phyloP scores from a whole-genome alignment of 148 eudicot species.

The Vaccinium vitisidaea region DNA sequence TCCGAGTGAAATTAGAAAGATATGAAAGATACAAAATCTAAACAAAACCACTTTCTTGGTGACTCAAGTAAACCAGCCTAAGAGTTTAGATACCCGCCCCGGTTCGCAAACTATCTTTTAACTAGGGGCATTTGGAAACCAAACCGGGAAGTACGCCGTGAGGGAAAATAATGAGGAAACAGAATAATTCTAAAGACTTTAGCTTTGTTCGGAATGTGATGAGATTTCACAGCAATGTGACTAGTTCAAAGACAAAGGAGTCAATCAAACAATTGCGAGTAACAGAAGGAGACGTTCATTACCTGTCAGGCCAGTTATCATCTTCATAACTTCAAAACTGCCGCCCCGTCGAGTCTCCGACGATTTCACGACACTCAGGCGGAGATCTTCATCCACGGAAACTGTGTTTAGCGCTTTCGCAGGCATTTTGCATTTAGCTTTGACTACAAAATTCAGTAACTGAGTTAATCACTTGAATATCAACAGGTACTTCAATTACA shows the following conservation, averaged over 20 bases:
- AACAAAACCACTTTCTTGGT: neutral
- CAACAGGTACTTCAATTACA: neutral
- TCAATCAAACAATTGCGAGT: neutral
- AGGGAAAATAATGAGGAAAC: neutral
- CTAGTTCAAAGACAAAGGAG: neutral
- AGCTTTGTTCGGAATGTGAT: neutral
- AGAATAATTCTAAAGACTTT: neutral
- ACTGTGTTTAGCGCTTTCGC: constrained; percentile 1
- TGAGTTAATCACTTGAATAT: neutral
- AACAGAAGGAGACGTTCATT: too few relatives aligned
- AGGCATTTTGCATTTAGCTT: constrained; percentile 9
- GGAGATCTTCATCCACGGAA: neutral
- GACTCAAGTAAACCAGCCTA: neutral
- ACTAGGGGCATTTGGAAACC: neutral
- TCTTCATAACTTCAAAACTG: neutral
- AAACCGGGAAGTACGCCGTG: neutral
- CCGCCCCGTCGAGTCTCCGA: neutral
- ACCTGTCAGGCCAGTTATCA: constrained; percentile 18
- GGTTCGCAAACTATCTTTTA: neutral
- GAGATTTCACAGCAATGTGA: neutral
- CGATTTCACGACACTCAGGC: neutral
- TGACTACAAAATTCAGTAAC: neutral
- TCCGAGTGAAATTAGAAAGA: neutral
- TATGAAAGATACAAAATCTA: neutral
- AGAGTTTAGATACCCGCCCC: neutral